Evolutionary conservation across 2,329 filamentous ascomycete species (phyloP), one percentile per base, ranked within the genome.

Genomic region (Rhynchosporium agropyri): DNA sequence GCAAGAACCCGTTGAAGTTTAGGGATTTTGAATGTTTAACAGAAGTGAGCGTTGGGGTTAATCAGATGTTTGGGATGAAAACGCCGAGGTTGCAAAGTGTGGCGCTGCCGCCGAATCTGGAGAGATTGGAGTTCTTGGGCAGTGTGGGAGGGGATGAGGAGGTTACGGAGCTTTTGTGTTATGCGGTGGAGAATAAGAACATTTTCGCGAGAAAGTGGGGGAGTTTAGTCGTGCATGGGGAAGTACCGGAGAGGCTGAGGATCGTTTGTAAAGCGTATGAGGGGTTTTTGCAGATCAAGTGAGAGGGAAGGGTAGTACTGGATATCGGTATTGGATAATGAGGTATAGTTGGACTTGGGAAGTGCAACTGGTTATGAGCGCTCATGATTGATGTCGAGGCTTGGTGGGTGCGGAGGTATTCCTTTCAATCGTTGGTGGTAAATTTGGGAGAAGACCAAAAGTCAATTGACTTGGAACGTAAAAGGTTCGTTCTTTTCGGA

Each of bases 21-120:
- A 72, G 80, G 6, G 78, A 80, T 7, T 82, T 81, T 42, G 72
- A 70, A 3, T 70, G 70, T 0, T 74, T 81, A 26, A 78, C 74
- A 54, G 75, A 75, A 0, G 70, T 82, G 6, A 75, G 77, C 36
- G 53, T 82, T 31, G 79, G 78, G 64, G 80, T 82, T 67, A 78
- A 79, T 49, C 80, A 82, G 64, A 76, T 82, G 0, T 81, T 81
- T 40, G 80, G 80, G 13, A 76, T 75, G 55, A 74, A 77, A 0
- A 76, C 77, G n/a, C 79, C 80, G 3, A 74, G 80, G 3, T 65
- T 82, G 53, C 75, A 79, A 61, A 81, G 79, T 0, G 79, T 81
- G 15, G 80, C 79, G 12, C 69, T 82, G 20, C 79, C 80, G 1
- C 79, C 79, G 0, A 74, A 77, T 63, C 71, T 82, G 13, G 77